Evolutionary conservation across 495 filamentous ascomycete genomes (phyloP), one percentile per base, ranked within the genome.

Genomic region (Durotheca rogersii): DNA sequence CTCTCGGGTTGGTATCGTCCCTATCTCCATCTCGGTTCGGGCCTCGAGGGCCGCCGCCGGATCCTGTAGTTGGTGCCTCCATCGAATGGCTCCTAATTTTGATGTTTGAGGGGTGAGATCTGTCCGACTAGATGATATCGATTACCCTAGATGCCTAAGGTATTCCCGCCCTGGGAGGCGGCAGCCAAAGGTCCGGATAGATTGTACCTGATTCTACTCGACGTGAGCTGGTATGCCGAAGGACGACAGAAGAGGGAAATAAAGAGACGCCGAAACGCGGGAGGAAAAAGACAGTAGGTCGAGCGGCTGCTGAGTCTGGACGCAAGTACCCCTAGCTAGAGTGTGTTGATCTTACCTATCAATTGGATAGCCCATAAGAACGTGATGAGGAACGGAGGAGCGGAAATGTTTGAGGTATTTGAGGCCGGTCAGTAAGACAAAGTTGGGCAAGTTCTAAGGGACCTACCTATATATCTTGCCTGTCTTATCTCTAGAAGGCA

Each of bases 1-100:
- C 67, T 64, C 71, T 65, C 16, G 37, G 14, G 29, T 62, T 50
- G 17, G 65, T 59, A 21, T 70, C 71, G 18, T 65, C 67, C 41
- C 71, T 55, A n/a, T n/a, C n/a, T 3, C 59, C 55, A 32, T n/a
- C n/a, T n/a, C 53, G 58, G 38, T 32, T 31, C 34, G 48, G 37
- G 4, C 32, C 51, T 6, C 20, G 7, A 2, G 30, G 19, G 16
- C 7, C 10, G 25, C 41, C 40, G 27, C 18, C 31, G 7, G 25
- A 2, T 4, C 23, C 34, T 10, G 12, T 44, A 15, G 37, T 48
- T 14, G 51, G 31, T n/a, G 29, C 2, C 31, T 46, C 33, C 30
- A 19, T 36, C 9, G 34, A 40, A 15, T 5, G 25, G 2, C 19
- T 29, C 6, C 17, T 27, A 25, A 35, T 4, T 32, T 18, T 30